A percentile compares a stretch with the other conserved stretches of the same genome.
phyloP scores from a whole-genome alignment of 2,329 filamentous ascomycete species.

The Zasmidium angulare region DNA sequence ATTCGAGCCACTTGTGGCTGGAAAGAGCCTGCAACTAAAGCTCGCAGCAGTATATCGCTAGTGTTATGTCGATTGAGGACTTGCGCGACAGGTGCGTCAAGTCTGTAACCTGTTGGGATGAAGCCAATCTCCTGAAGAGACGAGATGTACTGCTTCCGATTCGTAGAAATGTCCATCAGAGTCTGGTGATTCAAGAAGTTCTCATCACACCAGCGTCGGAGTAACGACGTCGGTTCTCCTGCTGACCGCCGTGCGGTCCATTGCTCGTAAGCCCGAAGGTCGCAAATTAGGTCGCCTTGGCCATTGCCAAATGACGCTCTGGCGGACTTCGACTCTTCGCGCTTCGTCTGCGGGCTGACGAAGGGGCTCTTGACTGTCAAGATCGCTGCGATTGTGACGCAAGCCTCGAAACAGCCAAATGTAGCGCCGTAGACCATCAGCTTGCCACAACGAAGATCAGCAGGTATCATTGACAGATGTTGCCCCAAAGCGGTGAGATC shows the following conservation, averaged over 20 bases:
- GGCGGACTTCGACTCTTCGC: slow-evolving; percentile 77
- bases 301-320: slow-evolving; percentile 69
- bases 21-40: slow-evolving; percentile 52
- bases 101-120: slow-evolving; percentile 43
- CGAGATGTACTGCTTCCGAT: slow-evolving; percentile 79
- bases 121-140: slow-evolving; percentile 86
- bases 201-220: slow-evolving; percentile 76
- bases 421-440: slow-evolving; percentile 93
- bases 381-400: slow-evolving; percentile 84
- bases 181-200: slow-evolving; percentile 84
- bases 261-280: slow-evolving; percentile 77
- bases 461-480: slow-evolving; percentile 92
- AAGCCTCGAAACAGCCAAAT: slow-evolving; percentile 87
- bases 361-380: slow-evolving; percentile 89
- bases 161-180: slow-evolving; percentile 83
- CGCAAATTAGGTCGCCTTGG: slow-evolving; percentile 86
- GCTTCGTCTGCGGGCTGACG: slow-evolving; percentile 75
- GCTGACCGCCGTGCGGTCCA: slow-evolving; percentile 70
- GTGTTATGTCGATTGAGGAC: slow-evolving; percentile 50
- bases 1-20: slow-evolving; percentile 86
- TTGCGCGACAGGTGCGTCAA: slow-evolving; percentile 23
- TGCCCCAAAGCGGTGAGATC: slow-evolving; percentile 87
- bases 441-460: slow-evolving; percentile 89
- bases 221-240: slow-evolving; percentile 56
- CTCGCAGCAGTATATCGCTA: slow-evolving; percentile 48